A percentile compares a stretch with the other conserved stretches of the same genome.
Evolutionary conservation across 192 early-diverging fungal genomes (phyloP).

Genomic region (Mortierella antarctica): DNA sequence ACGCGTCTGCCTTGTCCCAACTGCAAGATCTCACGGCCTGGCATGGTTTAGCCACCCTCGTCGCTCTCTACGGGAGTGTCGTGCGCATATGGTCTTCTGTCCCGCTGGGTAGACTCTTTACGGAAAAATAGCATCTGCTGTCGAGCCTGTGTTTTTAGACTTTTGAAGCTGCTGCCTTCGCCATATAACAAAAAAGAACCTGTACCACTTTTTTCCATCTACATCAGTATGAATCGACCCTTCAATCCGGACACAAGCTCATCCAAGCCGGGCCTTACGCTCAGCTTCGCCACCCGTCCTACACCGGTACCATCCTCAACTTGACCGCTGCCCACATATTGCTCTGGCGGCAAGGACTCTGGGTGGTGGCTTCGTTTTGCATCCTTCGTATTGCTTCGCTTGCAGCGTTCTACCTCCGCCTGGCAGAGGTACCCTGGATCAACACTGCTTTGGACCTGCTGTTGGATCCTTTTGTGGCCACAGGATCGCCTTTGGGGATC

Average conservation of each 20-base stretch:
- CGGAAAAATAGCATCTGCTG: too few relatives aligned
- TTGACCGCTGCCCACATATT: background rate
- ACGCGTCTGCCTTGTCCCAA: too few relatives aligned
- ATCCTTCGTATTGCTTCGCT: too few relatives aligned
- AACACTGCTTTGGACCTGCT: background rate
- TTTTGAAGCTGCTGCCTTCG: too few relatives aligned
- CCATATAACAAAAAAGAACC: too few relatives aligned
- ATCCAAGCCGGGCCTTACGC: constrained; percentile 19
- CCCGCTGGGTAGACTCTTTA: too few relatives aligned
- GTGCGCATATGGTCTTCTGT: too few relatives aligned
- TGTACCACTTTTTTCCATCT: too few relatives aligned
- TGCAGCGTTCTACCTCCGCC: background rate
- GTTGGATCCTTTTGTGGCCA: background rate
- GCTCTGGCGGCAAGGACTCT: constrained; percentile 16
- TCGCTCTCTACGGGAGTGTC: too few relatives aligned
- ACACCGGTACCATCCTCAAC: constrained; percentile 18
- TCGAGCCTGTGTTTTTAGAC: too few relatives aligned
- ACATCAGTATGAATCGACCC: background rate
- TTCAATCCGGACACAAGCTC: constrained; percentile 25
- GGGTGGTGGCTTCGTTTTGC: background rate
- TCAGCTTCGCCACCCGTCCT: constrained; percentile 36
- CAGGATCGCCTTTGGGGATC: background rate
- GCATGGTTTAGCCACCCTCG: too few relatives aligned
- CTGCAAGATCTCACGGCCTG: too few relatives aligned
- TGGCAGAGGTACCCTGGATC: background rate